A percentile compares a stretch with the other conserved stretches of the same genome.
Evolutionary conservation across 768 basidiomycete species (phyloP).

Genomic region (Leccinum ochraceum): DNA sequence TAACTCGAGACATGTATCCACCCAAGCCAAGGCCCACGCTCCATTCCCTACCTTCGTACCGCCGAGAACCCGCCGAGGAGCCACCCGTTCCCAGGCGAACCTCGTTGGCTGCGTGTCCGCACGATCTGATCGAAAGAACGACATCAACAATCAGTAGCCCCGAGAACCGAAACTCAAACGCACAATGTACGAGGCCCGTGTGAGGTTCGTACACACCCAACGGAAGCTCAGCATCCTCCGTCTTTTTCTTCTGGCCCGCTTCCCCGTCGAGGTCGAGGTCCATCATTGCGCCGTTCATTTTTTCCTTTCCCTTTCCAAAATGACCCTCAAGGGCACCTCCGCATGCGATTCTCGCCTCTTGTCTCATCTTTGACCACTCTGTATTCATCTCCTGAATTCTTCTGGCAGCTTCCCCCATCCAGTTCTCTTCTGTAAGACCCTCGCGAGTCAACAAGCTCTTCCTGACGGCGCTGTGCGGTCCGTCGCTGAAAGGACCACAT

Average conservation of each 20-base stretch:
- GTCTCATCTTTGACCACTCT: slow-evolving; percentile 62
- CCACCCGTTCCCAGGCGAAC: slow-evolving; percentile 58
- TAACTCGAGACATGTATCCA: slow-evolving; percentile 55
- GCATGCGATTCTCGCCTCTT: slow-evolving; percentile 51
- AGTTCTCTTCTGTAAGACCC: slow-evolving; percentile 85
- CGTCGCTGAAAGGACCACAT: slow-evolving; percentile 86
- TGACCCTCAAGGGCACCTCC: slow-evolving; percentile 48
- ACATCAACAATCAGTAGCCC: slow-evolving; percentile 7
- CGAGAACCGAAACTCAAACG: slow-evolving; percentile 28
- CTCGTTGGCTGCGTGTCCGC: slow-evolving; percentile 74
- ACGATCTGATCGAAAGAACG: slow-evolving; percentile 51
- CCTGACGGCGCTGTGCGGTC: slow-evolving; percentile 80
- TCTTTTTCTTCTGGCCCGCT: slow-evolving; percentile 26
- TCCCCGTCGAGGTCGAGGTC: slow-evolving; percentile 32
- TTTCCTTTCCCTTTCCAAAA: slow-evolving; percentile 34
- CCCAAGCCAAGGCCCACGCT: slow-evolving; percentile 81
- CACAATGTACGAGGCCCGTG: slow-evolving; percentile 72
- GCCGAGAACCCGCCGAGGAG: slow-evolving; percentile 56
- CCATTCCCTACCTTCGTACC: slow-evolving; percentile 75
- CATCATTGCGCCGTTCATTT: slow-evolving; percentile 33
- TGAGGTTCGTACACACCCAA: slow-evolving; percentile 85
- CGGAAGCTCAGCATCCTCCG: slow-evolving; percentile 42
- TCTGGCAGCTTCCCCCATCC: slow-evolving; percentile 83
- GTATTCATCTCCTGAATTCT: slow-evolving; percentile 63
- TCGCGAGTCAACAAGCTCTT: slow-evolving; percentile 78